Evolutionary conservation across 768 basidiomycete genomes (phyloP), one percentile per base, ranked within the genome.

Genomic region (Tephrocybe sp.): DNA sequence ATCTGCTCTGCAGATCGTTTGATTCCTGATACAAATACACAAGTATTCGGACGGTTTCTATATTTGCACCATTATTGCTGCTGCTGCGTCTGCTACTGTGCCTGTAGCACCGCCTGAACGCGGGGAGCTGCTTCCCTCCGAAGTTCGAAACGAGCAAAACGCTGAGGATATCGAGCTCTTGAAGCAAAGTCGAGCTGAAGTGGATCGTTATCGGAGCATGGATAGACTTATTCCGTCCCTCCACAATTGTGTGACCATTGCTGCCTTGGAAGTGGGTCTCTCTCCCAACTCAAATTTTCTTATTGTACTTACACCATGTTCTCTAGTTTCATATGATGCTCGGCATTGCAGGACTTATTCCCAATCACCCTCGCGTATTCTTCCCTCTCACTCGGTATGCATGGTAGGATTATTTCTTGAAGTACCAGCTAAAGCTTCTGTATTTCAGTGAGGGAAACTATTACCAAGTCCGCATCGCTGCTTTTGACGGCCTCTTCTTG

Each of bases 11-110:
- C 9, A 7, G 42, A 47, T 42, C 16, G 42, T 33, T 25, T 30
- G n/a, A 40, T 7, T 30, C 30, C 18, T 46, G 21, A 49, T 19
- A 21, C 40, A 25, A 34, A 6, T 24, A 44, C 47, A 37, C 16
- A 56, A 95, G 93, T 94, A 85, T 62, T 88, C 92, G 38, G 97
- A 97, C 64, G 89, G 87, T 1, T 84, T 88, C 57, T 97, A 95
- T 63, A 84, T 95, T 18, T 90, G 91, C 58, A 83, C 88, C 3
- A 75, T 95, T 54, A 87, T 97, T 44, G 82, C 89, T 19, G 82
- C 88, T 5, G 78, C 92, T 15, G 89, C 89, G 13, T 87, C 84
- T 60, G 83, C 90, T 2, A 82, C 84, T 33, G 79, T 94, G 39
- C 88, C 88, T 13, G 79, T 78, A 7, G 78, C 84, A 1, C 79